phyloP scores from a whole-genome alignment of 345 rosid genomes.

The Moricandia moricandioides region DNA sequence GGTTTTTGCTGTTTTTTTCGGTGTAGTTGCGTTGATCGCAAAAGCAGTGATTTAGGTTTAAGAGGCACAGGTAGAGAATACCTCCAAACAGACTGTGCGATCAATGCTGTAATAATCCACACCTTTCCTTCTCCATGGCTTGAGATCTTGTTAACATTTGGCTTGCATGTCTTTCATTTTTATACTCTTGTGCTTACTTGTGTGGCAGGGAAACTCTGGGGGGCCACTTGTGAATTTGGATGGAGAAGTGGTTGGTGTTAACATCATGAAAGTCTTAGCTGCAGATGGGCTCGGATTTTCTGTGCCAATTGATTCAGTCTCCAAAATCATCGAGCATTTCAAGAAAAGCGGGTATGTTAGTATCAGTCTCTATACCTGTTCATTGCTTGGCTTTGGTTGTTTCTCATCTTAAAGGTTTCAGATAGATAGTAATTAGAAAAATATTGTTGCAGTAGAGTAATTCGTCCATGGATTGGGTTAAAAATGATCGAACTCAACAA shows the following conservation, averaged over 20 bases:
- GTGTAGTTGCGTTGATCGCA: slow-evolving; percentile 81
- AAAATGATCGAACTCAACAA: slow-evolving; percentile 90
- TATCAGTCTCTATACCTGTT: background rate
- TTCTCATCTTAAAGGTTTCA: background rate
- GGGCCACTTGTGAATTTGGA: slow-evolving; percentile 91
- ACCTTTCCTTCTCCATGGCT: background rate
- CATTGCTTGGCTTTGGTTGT: background rate
- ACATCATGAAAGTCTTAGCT: slow-evolving; percentile 72
- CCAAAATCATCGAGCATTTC: slow-evolving; percentile 78
- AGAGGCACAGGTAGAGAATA: slow-evolving; percentile 85
- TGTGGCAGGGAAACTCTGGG: slow-evolving; percentile 83
- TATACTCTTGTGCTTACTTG: background rate
- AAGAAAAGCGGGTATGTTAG: slow-evolving; percentile 67
- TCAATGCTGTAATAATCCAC: slow-evolving; percentile 65
- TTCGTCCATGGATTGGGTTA: slow-evolving; percentile 93
- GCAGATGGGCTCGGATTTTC: slow-evolving; percentile 85
- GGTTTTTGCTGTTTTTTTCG: background rate
- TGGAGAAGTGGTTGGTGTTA: slow-evolving; percentile 89
- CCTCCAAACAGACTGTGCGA: slow-evolving; percentile 85
- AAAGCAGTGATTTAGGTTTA: slow-evolving; percentile 93
- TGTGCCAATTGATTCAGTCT: slow-evolving; percentile 75
- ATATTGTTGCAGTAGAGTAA: slow-evolving; percentile 66
- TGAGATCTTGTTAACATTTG: background rate
- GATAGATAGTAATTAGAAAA: background rate
- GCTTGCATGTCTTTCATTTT: background rate